These are phyloP conservation scores for Leccinum boreale DNA, from an alignment of 768 basidiomycete species.

Conservation along the genomic window DNA sequence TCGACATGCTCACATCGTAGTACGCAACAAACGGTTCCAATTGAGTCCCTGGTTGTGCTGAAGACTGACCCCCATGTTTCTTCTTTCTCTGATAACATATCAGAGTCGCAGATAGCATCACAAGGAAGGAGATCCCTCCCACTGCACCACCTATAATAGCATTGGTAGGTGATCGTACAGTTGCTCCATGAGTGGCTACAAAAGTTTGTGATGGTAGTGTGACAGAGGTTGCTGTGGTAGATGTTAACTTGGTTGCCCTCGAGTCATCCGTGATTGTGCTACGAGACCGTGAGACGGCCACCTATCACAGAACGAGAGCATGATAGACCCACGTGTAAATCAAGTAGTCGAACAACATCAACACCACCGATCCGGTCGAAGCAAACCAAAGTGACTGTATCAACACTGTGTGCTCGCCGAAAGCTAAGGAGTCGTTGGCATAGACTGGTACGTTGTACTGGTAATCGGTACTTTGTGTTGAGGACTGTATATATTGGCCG, in stretches of 20 bases:
- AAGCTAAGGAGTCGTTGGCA: slow-evolving; percentile 8
- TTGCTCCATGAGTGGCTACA: neutral
- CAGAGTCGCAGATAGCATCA: neutral
- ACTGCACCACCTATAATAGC: slow-evolving; percentile 9
- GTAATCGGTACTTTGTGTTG: neutral
- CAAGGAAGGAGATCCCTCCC: neutral
- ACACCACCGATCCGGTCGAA: neutral
- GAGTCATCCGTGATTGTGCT: neutral
- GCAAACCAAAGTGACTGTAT: slow-evolving; percentile 7
- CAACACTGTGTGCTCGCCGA: slow-evolving; percentile 7
- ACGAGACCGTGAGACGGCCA: neutral
- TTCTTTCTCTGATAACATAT: neutral
- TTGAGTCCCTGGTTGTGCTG: neutral
- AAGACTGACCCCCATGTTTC: neutral
- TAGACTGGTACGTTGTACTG: slow-evolving; percentile 16
- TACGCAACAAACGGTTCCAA: neutral
- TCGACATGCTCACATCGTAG: no score
- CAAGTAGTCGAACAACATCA: slow-evolving; percentile 18
- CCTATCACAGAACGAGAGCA: neutral
- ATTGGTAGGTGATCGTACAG: neutral
- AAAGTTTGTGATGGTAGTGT: neutral
- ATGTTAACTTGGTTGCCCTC: no score
- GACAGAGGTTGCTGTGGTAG: neutral
- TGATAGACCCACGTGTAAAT: slow-evolving; percentile 6
- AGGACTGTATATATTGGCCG: neutral